Evolutionary conservation across 192 early-diverging fungal species (phyloP), one percentile per base, ranked within the genome.

Genomic region (Physocladia obscura): DNA sequence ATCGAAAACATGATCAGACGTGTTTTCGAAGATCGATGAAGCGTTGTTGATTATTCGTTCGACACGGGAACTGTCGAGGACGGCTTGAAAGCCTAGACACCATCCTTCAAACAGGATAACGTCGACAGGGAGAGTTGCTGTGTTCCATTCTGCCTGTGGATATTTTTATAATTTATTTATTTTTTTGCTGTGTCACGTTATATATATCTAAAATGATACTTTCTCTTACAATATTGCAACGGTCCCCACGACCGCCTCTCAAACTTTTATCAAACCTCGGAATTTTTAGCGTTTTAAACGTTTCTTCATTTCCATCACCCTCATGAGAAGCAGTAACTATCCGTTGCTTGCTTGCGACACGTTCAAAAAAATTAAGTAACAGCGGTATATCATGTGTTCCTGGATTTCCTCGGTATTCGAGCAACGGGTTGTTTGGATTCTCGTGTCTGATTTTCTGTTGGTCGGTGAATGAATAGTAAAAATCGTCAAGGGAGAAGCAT

Each of bases 91-190:
- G 0, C 94, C 96, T 6, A 95, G 64, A 37, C 82, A 91, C 94
- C 96, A 98, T 0, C 94, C 96, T 74, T 98, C 96, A 70, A 97
- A 90, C 34, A 98, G 71, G 21, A 98, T 78, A 44, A 97, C 83
- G 61, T 97, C 87, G 22, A 91, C 56, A 0, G 91, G 89, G 13
- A 79, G 71, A 3, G 63, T 39, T 0, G 79, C 80, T 19, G 26
- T 57, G 1, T 67, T 68, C 93, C 93, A 98, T 35, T 86, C 37
- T 3, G 62, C 49, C 24, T 44, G n/a, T 3, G 88, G 82, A 0
- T 84, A n/a, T n/a, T n/a, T n/a, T n/a, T n/a, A n/a, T n/a, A n/a
- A n/a, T n/a, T n/a, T n/a, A n/a, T n/a, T n/a, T n/a, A n/a, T n/a
- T n/a, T n/a, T n/a, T n/a, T n/a, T n/a, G n/a, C n/a, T n/a, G n/a